Percentiles rank a stretch among this genome's conserved stretches.
Conservation (phyloP, 2,329 filamentous ascomycete species). For the Didymella lethalis region DNA sequence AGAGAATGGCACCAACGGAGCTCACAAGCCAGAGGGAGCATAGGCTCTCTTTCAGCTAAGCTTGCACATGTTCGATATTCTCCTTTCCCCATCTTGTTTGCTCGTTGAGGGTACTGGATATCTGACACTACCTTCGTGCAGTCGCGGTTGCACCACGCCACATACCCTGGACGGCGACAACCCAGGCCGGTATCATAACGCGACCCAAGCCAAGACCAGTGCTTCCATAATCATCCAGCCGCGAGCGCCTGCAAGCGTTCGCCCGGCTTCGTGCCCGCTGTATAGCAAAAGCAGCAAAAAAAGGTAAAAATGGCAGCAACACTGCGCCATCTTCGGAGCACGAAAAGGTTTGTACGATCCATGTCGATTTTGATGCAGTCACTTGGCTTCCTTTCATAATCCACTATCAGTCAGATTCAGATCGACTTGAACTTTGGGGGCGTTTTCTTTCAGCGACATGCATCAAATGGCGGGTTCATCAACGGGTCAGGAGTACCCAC, state of each 20-base stretch:
- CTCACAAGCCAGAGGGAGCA: slow-evolving; percentile 38
- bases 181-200: slow-evolving; percentile 23
- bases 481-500: background rate
- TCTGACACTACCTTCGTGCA: slow-evolving; percentile 39
- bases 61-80: slow-evolving; percentile 41
- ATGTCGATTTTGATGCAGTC: slow-evolving; percentile 6
- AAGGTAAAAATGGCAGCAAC: slow-evolving; percentile 32
- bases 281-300: slow-evolving; percentile 36
- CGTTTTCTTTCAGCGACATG: slow-evolving; percentile 18
- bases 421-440: slow-evolving; percentile 8
- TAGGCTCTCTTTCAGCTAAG: slow-evolving; percentile 42
- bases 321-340: slow-evolving; percentile 13
- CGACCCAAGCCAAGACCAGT: background rate
- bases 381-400: slow-evolving; percentile 17
- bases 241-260: background rate
- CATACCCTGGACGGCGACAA: slow-evolving; percentile 23
- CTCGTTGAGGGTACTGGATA: slow-evolving; percentile 24
- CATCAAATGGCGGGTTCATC: slow-evolving; percentile 8
- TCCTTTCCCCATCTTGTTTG: slow-evolving; percentile 21
- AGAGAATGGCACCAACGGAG: slow-evolving; percentile 40
- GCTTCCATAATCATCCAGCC: background rate
- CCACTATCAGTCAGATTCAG: slow-evolving; percentile 11
- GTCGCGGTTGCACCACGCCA: slow-evolving; percentile 32
- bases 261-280: background rate
- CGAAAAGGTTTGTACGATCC: slow-evolving; percentile 23